A percentile compares a stretch with the other conserved stretches of the same genome.
Conservation (phyloP, 805 yeast genomes). For the Yarrowia porcina region DNA sequence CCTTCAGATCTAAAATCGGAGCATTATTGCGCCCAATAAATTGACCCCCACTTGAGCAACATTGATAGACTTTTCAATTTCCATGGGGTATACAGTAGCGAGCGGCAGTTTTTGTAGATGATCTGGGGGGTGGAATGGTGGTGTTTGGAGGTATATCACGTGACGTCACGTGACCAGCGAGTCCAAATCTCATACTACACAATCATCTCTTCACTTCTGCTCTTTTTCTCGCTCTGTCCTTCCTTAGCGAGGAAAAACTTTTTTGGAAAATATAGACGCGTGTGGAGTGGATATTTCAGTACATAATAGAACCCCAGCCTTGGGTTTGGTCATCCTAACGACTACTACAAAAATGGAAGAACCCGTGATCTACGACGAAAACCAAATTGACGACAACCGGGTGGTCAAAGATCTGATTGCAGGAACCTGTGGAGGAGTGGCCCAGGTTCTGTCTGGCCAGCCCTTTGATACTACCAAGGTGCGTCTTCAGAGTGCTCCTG, state of each 20-base stretch:
- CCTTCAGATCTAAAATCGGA: too few species aligned
- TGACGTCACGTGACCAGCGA: neutral
- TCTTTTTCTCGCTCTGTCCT: neutral
- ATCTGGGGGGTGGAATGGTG: neutral
- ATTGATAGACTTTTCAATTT: too few species aligned
- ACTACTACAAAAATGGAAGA: conserved; percentile 9
- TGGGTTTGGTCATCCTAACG: neutral
- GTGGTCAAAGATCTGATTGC: conserved; percentile 78
- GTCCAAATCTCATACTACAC: too few species aligned
- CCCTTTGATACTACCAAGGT: conserved; percentile 96
- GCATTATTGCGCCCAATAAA: too few species aligned
- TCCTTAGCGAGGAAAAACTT: neutral
- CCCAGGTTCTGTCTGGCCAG: conserved; percentile 93
- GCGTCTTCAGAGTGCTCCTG: conserved; percentile 80
- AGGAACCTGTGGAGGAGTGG: conserved; percentile 93
- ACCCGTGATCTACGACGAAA: conserved; percentile 10
- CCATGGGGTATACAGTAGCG: conserved; percentile 2
- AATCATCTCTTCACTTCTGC: too few species aligned
- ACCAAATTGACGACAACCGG: conserved; percentile 31
- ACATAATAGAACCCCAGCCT: neutral
- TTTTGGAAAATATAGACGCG: conserved; percentile 19
- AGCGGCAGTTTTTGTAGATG: neutral
- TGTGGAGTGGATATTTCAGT: neutral
- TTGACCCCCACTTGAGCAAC: too few species aligned
- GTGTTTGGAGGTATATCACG: neutral